A percentile compares a stretch with the other conserved stretches of the same genome.
phyloP scores from a whole-genome alignment of 2,329 filamentous ascomycete genomes.

The Diaporthe humulicola region DNA sequence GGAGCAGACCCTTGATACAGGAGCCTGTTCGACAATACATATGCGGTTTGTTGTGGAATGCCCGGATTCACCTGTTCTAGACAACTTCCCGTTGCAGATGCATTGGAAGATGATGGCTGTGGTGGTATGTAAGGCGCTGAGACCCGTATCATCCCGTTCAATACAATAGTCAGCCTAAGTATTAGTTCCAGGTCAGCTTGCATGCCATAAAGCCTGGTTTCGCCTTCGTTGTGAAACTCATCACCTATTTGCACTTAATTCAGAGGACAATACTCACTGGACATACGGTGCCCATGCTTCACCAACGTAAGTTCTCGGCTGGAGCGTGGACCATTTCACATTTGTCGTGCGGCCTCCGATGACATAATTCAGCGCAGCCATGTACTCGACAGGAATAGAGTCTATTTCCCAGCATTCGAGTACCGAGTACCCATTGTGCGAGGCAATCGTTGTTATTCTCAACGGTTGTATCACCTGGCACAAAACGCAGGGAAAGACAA shows the following conservation, averaged over 20 bases:
- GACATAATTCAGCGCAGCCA: neutral
- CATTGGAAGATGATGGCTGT: neutral
- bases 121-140: neutral
- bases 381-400: neutral
- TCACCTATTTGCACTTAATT: neutral
- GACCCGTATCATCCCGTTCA: constrained; percentile 9
- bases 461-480: neutral
- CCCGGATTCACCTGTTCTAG: neutral
- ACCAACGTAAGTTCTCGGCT: neutral
- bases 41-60: neutral
- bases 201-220: no score
- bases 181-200: neutral
- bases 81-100: neutral
- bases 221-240: accelerated
- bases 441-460: constrained; percentile 1
- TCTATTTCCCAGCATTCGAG: constrained; percentile 8
- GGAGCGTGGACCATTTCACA: constrained; percentile 7
- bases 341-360: neutral
- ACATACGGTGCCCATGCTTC: constrained; percentile 8
- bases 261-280: neutral
- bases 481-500: neutral
- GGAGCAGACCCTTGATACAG: neutral
- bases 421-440: neutral
- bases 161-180: neutral
- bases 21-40: neutral